A percentile compares a stretch with the other conserved stretches of the same genome.
phyloP scores from a whole-genome alignment of 352 stramenopile species.

The Lagenidium giganteum region DNA sequence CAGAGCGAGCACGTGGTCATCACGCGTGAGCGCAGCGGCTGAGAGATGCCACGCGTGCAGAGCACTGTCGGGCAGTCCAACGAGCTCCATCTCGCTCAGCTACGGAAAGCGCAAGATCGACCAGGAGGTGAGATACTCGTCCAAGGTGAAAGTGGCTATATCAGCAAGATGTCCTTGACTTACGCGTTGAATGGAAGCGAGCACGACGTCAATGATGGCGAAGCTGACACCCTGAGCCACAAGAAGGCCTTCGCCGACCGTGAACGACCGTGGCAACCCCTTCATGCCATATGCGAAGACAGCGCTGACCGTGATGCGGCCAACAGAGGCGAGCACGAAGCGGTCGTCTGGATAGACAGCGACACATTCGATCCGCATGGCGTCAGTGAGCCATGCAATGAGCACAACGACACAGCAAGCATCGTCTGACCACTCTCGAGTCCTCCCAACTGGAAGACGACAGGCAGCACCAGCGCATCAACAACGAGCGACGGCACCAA shows the following conservation, averaged over 20 bases:
- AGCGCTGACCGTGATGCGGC: constrained; percentile 23
- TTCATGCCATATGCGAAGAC: constrained; percentile 36
- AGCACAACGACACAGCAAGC: too few relatives aligned
- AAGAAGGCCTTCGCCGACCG: constrained; percentile 61
- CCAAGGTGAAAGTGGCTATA: constrained; percentile 6
- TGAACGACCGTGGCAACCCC: constrained; percentile 61
- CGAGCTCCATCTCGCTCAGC: background rate
- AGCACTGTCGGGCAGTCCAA: constrained; percentile 1
- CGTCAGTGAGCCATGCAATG: too few relatives aligned
- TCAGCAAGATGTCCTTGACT: constrained; percentile 19
- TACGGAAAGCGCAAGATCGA: constrained; percentile 18
- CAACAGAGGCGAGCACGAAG: constrained; percentile 30
- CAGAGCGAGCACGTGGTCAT: constrained; percentile 42
- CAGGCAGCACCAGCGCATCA: constrained; percentile 32
- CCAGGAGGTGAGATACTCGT: constrained; percentile 22
- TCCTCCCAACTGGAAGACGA: constrained; percentile 1
- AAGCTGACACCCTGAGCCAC: constrained; percentile 55
- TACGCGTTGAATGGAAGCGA: constrained; percentile 18
- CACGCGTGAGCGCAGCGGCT: constrained; percentile 16
- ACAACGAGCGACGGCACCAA: constrained; percentile 30
- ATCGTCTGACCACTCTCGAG: constrained; percentile 19
- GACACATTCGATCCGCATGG: background rate
- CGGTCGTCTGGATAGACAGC: constrained; percentile 14
- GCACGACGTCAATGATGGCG: constrained; percentile 36
- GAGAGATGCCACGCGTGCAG: constrained; percentile 10